Evolutionary conservation across 257 asterid genomes (phyloP), one percentile per base, ranked within the genome.

Genomic region (Lavandula angustifolia): DNA sequence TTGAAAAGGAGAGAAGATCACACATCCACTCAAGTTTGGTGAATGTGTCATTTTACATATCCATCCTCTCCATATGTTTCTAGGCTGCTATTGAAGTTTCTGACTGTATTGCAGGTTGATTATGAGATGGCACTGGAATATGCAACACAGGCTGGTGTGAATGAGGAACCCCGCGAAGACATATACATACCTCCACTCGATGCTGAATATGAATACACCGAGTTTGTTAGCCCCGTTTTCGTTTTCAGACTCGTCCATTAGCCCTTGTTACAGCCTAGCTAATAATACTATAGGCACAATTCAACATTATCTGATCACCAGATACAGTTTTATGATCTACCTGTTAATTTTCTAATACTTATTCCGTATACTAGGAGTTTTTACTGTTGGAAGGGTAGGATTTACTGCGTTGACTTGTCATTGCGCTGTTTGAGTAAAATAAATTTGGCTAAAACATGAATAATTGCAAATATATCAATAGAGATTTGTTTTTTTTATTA

Each of bases 71-170:
- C 27, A 22, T 22, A 22, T 22, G 27, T 22, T 22, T 22, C 27
- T 22, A 22, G 1, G 27, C 27, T 22, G 27, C 27, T 22, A 22
- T 0, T 56, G 42, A 4, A 6, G 7, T 7, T 6, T 37, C 9
- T 8, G 31, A n/a, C 60, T 29, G 34, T 12, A 42, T 35, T 75
- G 68, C 87, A 90, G 97, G 97, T 90, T 75, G 97, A 90, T 82
- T 87, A 90, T 59, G 95, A 87, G 80, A 87, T 90, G 97, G 95
- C 90, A 22, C 17, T 90, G 82, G 97, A 90, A 78, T 90, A 90
- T 63, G 97, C 97, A 32, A 85, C 95, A 32, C 97, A 87, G 73
- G 79, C 82, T 7, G 97, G 97, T 48, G 95, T 87, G 12, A 83
- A 75, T 1, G 97, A 90, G 79, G 87, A 87, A 74, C 97, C 97